Conservation (phyloP, 1,139 yeast genomes). For the Pneumocystis oryctolagi region DNA sequence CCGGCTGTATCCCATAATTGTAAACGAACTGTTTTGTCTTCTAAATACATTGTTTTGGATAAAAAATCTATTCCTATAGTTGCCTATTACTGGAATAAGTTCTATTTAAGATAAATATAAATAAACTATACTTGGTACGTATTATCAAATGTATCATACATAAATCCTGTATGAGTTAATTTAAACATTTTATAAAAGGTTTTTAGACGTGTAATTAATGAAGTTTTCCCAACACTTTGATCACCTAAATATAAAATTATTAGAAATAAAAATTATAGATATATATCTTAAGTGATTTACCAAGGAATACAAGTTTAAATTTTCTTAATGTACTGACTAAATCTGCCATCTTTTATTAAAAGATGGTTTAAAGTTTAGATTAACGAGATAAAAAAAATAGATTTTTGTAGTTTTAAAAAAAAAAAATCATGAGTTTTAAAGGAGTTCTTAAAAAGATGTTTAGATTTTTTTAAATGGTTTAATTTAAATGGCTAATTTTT, state of each 20-base stretch:
- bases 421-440: background rate
- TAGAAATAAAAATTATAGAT: slow-evolving; percentile 44
- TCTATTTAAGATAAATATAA: background rate
- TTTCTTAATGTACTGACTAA: slow-evolving; percentile 18
- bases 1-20: slow-evolving; percentile 98
- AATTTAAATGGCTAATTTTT: background rate
- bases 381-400: background rate
- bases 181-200: background rate
- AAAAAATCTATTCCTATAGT: slow-evolving; percentile 93
- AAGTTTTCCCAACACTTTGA: slow-evolving; percentile 68
- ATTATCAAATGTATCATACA: slow-evolving; percentile 97
- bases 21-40: slow-evolving; percentile 54
- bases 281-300: slow-evolving; percentile 41
- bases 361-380: background rate
- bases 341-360: background rate
- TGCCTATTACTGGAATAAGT: slow-evolving; percentile 34
- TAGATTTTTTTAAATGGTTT: background rate
- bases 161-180: slow-evolving; percentile 19
- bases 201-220: slow-evolving; percentile 68
- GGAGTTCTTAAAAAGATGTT: background rate
- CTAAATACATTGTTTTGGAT: slow-evolving; percentile 70
- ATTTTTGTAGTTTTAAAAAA: background rate
- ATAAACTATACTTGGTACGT: slow-evolving; percentile 42
- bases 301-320: slow-evolving; percentile 83
- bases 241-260: slow-evolving; percentile 4